Conservation (phyloP, 2,329 filamentous ascomycete genomes). For the Curvularia sp. region DNA sequence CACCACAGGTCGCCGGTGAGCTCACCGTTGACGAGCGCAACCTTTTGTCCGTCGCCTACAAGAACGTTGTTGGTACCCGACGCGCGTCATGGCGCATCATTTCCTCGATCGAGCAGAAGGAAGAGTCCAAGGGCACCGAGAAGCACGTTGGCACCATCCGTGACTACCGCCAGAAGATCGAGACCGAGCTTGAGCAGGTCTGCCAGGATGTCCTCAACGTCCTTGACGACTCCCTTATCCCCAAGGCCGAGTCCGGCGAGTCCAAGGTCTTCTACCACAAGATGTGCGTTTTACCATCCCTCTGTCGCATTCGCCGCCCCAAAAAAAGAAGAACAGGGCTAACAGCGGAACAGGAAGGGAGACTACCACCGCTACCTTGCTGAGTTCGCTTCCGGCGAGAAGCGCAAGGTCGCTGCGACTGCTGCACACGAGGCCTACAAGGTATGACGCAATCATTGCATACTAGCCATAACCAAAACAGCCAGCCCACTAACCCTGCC, state of each 20-base stretch:
- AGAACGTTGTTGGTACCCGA: constrained; percentile 98
- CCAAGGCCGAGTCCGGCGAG: constrained; percentile 94
- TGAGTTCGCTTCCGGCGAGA: constrained; percentile 91
- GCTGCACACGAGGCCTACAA: constrained; percentile 96
- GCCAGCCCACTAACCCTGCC: constrained; percentile 28
- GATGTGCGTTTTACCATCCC: constrained; percentile 74
- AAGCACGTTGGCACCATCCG: constrained; percentile 94
- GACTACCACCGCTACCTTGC: constrained; percentile 96
- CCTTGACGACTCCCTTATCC: constrained; percentile 90
- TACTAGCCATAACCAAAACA: constrained; percentile 9
- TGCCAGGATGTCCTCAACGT: constrained; percentile 98
- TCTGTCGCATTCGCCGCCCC: constrained; percentile 2
- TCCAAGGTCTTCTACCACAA: constrained; percentile 99
- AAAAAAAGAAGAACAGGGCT: constrained; percentile 10
- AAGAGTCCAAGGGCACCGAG: constrained; percentile 97
- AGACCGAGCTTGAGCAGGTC: constrained; percentile 95
- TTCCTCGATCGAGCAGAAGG: constrained; percentile 99
- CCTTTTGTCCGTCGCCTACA: constrained; percentile 98
- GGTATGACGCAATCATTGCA: constrained; percentile 63
- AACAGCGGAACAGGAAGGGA: constrained; percentile 74
- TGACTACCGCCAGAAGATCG: constrained; percentile 98
- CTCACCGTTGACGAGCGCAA: constrained; percentile 78
- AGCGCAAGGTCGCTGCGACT: constrained; percentile 86
- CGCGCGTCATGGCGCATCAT: constrained; percentile 99
- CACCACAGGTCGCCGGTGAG: constrained; percentile 67